Evolutionary conservation across 179 eudicot genomes (phyloP).

Genomic region (Heliamphora ciliata): DNA sequence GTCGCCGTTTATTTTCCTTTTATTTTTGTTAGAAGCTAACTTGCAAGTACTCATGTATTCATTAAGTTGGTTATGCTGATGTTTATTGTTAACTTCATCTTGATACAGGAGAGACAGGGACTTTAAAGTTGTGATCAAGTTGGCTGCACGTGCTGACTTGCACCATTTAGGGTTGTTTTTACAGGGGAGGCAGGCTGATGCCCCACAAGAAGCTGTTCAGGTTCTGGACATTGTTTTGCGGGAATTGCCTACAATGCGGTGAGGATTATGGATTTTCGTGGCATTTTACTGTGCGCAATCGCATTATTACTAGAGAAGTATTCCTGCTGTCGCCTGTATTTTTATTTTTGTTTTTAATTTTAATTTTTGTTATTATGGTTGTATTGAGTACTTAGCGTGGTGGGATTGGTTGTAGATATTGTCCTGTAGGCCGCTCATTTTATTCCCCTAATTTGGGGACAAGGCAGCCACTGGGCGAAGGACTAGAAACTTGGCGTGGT

Average conservation of each 20-base stretch:
- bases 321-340: background rate
- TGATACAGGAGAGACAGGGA: slow-evolving; percentile 62
- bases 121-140: slow-evolving; percentile 76
- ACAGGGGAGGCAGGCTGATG: slow-evolving; percentile 83
- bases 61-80: background rate
- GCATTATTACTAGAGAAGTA: too few species aligned
- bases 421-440: slow-evolving; percentile 83
- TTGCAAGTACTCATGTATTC: background rate
- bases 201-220: slow-evolving; percentile 96
- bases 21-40: background rate
- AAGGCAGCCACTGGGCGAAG: slow-evolving; percentile 77
- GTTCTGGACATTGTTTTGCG: slow-evolving; percentile 90
- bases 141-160: slow-evolving; percentile 82
- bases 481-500: slow-evolving; percentile 93
- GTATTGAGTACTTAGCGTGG: slow-evolving; percentile 2
- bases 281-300: too few species aligned
- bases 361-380: background rate
- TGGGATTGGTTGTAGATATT: slow-evolving; percentile 36
- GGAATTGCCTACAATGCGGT: slow-evolving; percentile 72
- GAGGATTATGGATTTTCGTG: slow-evolving; percentile 12
- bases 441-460: slow-evolving; percentile 71
- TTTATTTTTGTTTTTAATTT: background rate
- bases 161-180: slow-evolving; percentile 80
- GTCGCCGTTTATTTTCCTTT: too few species aligned
- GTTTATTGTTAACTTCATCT: background rate